Evolutionary conservation across 1,284 basidiomycete genomes (phyloP), one percentile per base, ranked within the genome.

Genomic region (Puccinia coronata): DNA sequence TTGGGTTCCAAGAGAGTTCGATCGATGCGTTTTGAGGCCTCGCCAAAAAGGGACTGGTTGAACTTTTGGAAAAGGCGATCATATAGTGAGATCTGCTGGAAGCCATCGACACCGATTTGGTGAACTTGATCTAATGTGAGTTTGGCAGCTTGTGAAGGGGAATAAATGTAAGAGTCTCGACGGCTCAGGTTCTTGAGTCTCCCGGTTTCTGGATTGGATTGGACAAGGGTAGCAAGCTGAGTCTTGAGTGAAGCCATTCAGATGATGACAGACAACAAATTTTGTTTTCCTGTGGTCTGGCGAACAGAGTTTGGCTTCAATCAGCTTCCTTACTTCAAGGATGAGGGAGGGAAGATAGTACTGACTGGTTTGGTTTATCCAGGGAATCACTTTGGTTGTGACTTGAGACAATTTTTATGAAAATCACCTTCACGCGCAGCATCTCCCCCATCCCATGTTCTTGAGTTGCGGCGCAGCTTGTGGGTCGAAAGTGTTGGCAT

Each of bases 41-140:
- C 92, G 0, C 93, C 93, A 85, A 99, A 96, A n/a, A 99, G 87
- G 25, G 89, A 86, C 1, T 90, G 90, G 83, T 94, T 93, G 80
- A 87, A 88, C 57, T 86, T 82, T 74, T 84, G 84, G 82, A 89
- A 87, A 16, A 82, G 84, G 0, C 90, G 88, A 79, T 92, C 90
- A 69, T 96, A 86, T 18, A 90, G 87, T 34, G 90, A 87, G 76
- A 92, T 92, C 82, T 89, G 89, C 18, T 89, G 88, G 83, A 95
- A 89, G 18, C 93, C 95, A 86, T 93, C 95, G 82, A 90, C 87
- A 16, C 90, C 95, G 20, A 99, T 90, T 0, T 93, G 91, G 84
- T 93, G 90, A 67, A 99, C 90, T 20, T 95, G 91, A 85, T 95
- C 92, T 82, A 96, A 88, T 86, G 96, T 94, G 85, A 96, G 91